These are phyloP conservation scores for Escallonia herrerae DNA, from an alignment of 129 eudicot species.

Conservation along the genomic window DNA sequence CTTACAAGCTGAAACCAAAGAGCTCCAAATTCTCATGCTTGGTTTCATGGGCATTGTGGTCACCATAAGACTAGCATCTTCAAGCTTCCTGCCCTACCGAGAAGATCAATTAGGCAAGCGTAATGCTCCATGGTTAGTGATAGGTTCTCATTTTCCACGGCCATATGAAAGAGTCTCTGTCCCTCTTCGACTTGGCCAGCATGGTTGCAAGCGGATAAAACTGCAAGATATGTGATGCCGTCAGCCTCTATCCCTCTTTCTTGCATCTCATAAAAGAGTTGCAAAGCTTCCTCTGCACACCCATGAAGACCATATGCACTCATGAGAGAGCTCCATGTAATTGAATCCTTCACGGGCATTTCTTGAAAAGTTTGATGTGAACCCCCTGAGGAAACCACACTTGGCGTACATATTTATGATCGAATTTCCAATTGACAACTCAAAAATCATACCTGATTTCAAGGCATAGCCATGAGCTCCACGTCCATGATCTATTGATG, in stretches of 20 bases:
- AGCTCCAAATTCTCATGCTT: slow-evolving; percentile 44
- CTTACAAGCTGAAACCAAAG: slow-evolving; percentile 58
- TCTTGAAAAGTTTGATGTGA: slow-evolving; percentile 40
- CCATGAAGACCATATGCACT: slow-evolving; percentile 54
- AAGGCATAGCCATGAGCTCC: slow-evolving; percentile 40
- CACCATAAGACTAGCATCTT: slow-evolving; percentile 46
- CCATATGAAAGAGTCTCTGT: slow-evolving; percentile 27
- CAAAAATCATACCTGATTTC: slow-evolving; percentile 33
- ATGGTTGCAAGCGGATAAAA: slow-evolving; percentile 60
- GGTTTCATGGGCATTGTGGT: slow-evolving; percentile 50
- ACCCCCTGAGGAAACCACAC: slow-evolving; percentile 49
- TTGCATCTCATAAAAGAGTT: slow-evolving; percentile 39
- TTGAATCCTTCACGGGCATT: slow-evolving; percentile 29
- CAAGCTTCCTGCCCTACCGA: slow-evolving; percentile 60
- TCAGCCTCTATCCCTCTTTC: slow-evolving; percentile 36
- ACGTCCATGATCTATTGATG: slow-evolving; percentile 33
- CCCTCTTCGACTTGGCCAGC: slow-evolving; percentile 61
- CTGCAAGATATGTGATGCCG: slow-evolving; percentile 38
- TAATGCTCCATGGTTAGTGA: slow-evolving; percentile 39
- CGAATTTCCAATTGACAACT: slow-evolving; percentile 39
- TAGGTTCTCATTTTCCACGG: slow-evolving; percentile 9
- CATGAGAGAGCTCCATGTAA: slow-evolving; percentile 60
- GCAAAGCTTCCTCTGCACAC: slow-evolving; percentile 43
- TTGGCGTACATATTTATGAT: slow-evolving; percentile 56
- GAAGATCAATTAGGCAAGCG: slow-evolving; percentile 70